phyloP scores from a whole-genome alignment of 2,329 filamentous ascomycete genomes.

The Colletotrichum sp. region DNA sequence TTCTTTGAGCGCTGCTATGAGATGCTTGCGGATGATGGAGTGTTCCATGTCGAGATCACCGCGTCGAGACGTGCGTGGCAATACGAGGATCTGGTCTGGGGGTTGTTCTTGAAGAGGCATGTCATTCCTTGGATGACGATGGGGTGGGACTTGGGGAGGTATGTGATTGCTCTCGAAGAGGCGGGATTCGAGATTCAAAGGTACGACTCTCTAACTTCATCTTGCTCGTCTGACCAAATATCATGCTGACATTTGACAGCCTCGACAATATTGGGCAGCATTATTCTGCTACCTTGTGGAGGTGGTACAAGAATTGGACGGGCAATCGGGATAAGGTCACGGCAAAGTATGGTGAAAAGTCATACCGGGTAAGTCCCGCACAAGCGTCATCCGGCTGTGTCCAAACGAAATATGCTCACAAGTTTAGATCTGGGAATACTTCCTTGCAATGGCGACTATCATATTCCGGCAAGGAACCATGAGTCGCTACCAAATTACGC shows the following conservation, averaged over 20 bases:
- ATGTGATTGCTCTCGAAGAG: slow-evolving; percentile 82
- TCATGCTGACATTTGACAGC: slow-evolving; percentile 37
- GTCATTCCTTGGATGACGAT: slow-evolving; percentile 97
- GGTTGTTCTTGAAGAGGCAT: slow-evolving; percentile 99
- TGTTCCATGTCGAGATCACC: slow-evolving; percentile 94
- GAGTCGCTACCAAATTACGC: slow-evolving; percentile 79
- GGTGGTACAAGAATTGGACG: slow-evolving; percentile 93
- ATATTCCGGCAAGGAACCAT: slow-evolving; percentile 77
- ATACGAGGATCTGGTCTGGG: slow-evolving; percentile 97
- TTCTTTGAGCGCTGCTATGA: slow-evolving; percentile 64
- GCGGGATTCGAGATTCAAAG: slow-evolving; percentile 75
- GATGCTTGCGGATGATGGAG: slow-evolving; percentile 95
- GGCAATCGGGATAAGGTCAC: slow-evolving; percentile 84
- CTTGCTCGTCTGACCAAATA: background rate
- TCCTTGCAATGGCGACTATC: slow-evolving; percentile 80
- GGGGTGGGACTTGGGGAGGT: slow-evolving; percentile 88
- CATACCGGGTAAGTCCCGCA: slow-evolving; percentile 66
- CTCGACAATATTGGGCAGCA: slow-evolving; percentile 87
- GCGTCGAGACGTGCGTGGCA: slow-evolving; percentile 95
- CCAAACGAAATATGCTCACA: slow-evolving; percentile 46
- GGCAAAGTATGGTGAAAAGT: slow-evolving; percentile 81
- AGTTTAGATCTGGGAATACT: slow-evolving; percentile 80
- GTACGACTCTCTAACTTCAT: background rate
- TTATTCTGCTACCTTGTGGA: slow-evolving; percentile 87
- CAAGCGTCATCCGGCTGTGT: slow-evolving; percentile 29